Evolutionary conservation across 306 rosid genomes (phyloP).

Genomic region (Prinsepia uniflora): DNA sequence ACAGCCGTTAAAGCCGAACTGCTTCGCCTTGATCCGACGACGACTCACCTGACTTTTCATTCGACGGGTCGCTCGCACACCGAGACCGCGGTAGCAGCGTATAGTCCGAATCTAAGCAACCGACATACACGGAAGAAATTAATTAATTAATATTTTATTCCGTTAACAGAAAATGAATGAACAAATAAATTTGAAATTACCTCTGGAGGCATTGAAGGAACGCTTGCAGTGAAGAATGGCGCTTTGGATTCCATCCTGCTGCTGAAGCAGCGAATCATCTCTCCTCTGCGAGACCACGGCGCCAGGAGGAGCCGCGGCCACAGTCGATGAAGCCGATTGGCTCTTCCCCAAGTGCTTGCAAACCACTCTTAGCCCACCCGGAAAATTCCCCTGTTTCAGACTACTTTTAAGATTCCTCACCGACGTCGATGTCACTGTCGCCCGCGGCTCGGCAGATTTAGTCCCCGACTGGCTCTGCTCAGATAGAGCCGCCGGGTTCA

Average conservation of each 20-base stretch:
- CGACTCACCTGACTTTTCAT: conserved; percentile 37
- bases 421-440: conserved; percentile 4
- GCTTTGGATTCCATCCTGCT: conserved; percentile 93
- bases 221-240: conserved; percentile 96
- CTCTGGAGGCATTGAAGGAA: conserved; percentile 81
- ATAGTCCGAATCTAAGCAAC: conserved; percentile 51
- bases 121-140: neutral
- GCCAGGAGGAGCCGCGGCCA: conserved; percentile 56
- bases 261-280: conserved; percentile 88
- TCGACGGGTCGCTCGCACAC: conserved; percentile 52
- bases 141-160: neutral
- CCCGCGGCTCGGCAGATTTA: conserved; percentile 26
- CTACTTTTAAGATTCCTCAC: conserved; percentile 27
- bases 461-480: conserved; percentile 30
- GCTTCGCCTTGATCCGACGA: conserved; percentile 35
- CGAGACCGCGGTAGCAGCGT: conserved; percentile 53
- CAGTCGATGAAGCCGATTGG: conserved; percentile 90
- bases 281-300: conserved; percentile 47
- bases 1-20: conserved; percentile 17
- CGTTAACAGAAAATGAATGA: neutral
- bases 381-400: conserved; percentile 50
- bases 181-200: conserved; percentile 20
- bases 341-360: conserved; percentile 94
- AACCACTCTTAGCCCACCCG: conserved; percentile 70
- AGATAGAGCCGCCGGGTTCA: conserved; percentile 8